Evolutionary conservation across 805 yeast genomes (phyloP).

Genomic region (Komagataella kurtzmanii): DNA sequence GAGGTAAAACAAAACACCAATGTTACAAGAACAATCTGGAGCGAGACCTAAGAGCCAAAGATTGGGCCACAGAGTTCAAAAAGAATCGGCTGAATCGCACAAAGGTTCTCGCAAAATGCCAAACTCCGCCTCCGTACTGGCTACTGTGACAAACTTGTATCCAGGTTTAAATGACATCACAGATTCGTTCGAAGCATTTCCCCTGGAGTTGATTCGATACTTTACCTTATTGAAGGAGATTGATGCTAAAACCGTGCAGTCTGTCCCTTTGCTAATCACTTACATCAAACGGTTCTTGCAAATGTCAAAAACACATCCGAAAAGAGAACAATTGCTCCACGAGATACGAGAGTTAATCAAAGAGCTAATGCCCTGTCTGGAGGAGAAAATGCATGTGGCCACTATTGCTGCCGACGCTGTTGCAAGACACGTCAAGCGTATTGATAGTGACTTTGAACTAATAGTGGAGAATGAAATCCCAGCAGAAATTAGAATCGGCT

Average conservation of each 20-base stretch:
- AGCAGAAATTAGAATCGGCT: constrained; percentile 61
- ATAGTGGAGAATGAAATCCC: constrained; percentile 71
- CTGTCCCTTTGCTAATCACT: constrained; percentile 52
- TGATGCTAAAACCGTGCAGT: constrained; percentile 80
- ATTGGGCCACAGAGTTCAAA: neutral
- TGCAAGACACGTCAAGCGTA: constrained; percentile 50
- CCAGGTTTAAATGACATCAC: constrained; percentile 88
- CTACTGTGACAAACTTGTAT: constrained; percentile 25
- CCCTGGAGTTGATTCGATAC: constrained; percentile 69
- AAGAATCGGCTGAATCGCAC: neutral
- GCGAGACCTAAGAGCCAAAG: neutral
- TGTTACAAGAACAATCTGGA: neutral
- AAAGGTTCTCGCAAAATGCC: neutral
- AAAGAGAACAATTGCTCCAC: constrained; percentile 21
- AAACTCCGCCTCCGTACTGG: neutral
- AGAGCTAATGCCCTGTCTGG: constrained; percentile 82
- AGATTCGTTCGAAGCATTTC: constrained; percentile 86
- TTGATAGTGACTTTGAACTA: constrained; percentile 75
- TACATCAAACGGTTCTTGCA: constrained; percentile 35
- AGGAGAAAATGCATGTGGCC: constrained; percentile 96
- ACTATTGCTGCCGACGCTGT: constrained; percentile 77
- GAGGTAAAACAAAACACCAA: neutral
- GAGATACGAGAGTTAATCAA: constrained; percentile 31
- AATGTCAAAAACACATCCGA: constrained; percentile 21
- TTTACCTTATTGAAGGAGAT: constrained; percentile 84